Evolutionary conservation across 805 yeast genomes (phyloP).

Genomic region (Scheffersomyces stipitis): DNA sequence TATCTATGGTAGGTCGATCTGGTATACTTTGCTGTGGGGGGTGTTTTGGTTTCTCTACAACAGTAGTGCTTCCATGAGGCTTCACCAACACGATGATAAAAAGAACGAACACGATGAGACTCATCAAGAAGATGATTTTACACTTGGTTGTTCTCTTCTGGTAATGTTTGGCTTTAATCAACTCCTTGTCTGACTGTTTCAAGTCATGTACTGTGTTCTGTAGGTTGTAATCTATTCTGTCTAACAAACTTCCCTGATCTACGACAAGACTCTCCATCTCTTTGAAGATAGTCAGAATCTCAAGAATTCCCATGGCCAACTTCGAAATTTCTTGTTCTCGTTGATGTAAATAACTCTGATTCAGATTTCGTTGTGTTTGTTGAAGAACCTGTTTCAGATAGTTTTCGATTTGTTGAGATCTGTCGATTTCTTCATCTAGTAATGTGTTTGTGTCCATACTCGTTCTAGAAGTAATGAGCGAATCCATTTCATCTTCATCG

Average conservation of each 20-base stretch:
- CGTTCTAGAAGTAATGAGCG: conserved; percentile 6
- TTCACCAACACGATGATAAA: conserved; percentile 69
- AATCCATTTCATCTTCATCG: conserved; percentile 62
- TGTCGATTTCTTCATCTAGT: conserved; percentile 19
- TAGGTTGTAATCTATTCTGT: conserved; percentile 89
- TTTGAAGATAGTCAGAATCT: conserved; percentile 87
- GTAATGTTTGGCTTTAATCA: conserved; percentile 71
- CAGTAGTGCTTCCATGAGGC: conserved; percentile 42
- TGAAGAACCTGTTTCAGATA: conserved; percentile 54
- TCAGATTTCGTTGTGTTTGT: conserved; percentile 40
- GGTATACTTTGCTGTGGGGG: not conserved
- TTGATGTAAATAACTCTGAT: conserved; percentile 49
- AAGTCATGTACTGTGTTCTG: conserved; percentile 77
- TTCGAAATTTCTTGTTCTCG: conserved; percentile 89
- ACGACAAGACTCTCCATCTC: conserved; percentile 90
- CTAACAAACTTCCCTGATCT: conserved; percentile 93
- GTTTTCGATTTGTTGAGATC: conserved; percentile 43
- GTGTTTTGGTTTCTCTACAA: conserved; percentile 16
- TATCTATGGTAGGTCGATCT: conserved; percentile 11
- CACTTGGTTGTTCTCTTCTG: conserved; percentile 91
- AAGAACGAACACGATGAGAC: conserved; percentile 68
- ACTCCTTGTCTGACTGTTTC: conserved; percentile 73
- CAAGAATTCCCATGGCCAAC: conserved; percentile 91
- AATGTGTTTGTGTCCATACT: conserved; percentile 5
- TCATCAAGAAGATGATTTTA: conserved; percentile 73